Conservation (phyloP, 2,329 filamentous ascomycete species). For the Colletotrichum sp. region DNA sequence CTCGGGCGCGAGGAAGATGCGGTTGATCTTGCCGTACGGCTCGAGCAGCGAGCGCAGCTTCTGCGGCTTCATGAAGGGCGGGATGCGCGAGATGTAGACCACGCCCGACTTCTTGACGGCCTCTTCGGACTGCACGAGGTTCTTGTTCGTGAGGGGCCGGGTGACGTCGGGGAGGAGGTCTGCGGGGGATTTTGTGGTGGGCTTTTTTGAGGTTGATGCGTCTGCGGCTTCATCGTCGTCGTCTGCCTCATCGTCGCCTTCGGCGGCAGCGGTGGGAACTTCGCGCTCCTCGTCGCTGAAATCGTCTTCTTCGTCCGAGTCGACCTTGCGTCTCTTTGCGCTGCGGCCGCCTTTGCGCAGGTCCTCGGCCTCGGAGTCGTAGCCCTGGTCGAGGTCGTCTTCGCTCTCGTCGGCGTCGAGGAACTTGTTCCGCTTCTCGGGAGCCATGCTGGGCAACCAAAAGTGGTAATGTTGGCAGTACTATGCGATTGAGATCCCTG, state of each 20-base stretch:
- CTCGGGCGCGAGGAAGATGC: conserved; percentile 81
- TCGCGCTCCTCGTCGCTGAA: conserved; percentile 41
- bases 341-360: conserved; percentile 67
- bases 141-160: conserved; percentile 67
- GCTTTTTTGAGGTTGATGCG: conserved; percentile 25
- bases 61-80: conserved; percentile 86
- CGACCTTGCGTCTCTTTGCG: conserved; percentile 69
- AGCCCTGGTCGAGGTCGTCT: conserved; percentile 62
- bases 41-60: conserved; percentile 78
- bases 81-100: conserved; percentile 82
- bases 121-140: conserved; percentile 68
- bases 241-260: conserved; percentile 32
- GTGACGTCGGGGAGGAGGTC: conserved; percentile 52
- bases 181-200: conserved; percentile 2
- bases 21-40: conserved; percentile 77
- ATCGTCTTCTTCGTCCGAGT: conserved; percentile 45
- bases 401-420: conserved; percentile 67
- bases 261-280: conserved; percentile 25
- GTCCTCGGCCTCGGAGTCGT: conserved; percentile 71
- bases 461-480: fast-evolving
- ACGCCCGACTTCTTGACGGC: conserved; percentile 78
- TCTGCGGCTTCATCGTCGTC: conserved; percentile 27
- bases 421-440: conserved; percentile 75
- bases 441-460: conserved; percentile 55
- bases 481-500: neutral